Evolutionary conservation across 2,329 filamentous ascomycete species (phyloP).

Genomic region (Blumeriella jaapii): DNA sequence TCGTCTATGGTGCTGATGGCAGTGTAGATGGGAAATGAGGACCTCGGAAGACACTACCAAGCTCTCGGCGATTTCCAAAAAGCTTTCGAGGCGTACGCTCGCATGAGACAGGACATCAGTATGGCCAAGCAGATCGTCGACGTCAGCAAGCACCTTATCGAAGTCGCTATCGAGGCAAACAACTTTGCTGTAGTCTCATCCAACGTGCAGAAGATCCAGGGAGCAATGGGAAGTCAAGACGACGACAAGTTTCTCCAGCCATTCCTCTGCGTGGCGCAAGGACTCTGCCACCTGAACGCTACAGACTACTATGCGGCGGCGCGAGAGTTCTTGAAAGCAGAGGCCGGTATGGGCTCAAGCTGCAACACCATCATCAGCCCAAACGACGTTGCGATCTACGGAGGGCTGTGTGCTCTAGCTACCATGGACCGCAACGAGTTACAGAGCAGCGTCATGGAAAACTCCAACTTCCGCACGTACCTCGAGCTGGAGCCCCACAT

Average conservation of each 20-base stretch:
- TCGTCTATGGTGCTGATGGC: background rate
- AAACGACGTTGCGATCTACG: conserved; percentile 88
- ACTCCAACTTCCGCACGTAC: conserved; percentile 68
- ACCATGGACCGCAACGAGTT: conserved; percentile 75
- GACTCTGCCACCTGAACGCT: conserved; percentile 46
- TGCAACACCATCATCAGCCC: conserved; percentile 64
- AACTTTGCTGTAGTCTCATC: conserved; percentile 63
- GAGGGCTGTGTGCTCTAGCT: conserved; percentile 78
- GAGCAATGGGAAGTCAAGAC: conserved; percentile 29
- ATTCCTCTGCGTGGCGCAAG: conserved; percentile 45
- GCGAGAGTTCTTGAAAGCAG: conserved; percentile 41
- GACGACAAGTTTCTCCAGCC: conserved; percentile 38
- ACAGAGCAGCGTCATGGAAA: conserved; percentile 67
- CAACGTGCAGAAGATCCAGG: conserved; percentile 56
- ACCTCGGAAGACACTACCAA: conserved; percentile 76
- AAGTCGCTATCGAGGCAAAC: conserved; percentile 61
- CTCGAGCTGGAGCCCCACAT: conserved; percentile 91
- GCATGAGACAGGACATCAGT: conserved; percentile 86
- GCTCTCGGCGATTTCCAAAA: conserved; percentile 60
- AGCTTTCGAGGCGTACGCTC: conserved; percentile 66
- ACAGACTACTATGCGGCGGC: conserved; percentile 57
- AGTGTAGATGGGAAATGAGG: conserved; percentile 80
- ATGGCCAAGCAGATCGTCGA: conserved; percentile 74
- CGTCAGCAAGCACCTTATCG: conserved; percentile 68
- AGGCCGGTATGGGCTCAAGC: conserved; percentile 36